Percentiles rank a stretch among this genome's conserved stretches.
Conservation (phyloP, 1,284 basidiomycete genomes). For the Peniophora sp. region DNA sequence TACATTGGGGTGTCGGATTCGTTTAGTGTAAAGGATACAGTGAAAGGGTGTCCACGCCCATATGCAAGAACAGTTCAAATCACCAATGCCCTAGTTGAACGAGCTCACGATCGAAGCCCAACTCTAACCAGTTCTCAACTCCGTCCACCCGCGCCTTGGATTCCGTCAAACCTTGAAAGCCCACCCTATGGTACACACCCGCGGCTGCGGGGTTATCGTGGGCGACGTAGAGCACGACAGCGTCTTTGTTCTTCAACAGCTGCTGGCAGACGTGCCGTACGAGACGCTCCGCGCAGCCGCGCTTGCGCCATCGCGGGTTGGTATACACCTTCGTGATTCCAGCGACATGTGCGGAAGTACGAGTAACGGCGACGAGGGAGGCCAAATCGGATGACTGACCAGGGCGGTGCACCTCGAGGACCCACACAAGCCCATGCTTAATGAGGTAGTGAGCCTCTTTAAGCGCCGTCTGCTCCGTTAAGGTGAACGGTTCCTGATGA, state of each 20-base stretch:
- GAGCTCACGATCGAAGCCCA: conserved; percentile 44
- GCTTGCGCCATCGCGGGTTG: conserved; percentile 36
- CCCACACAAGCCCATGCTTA: conserved; percentile 45
- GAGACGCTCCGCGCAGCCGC: conserved; percentile 49
- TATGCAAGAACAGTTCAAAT: neutral
- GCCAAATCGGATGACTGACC: conserved; percentile 33
- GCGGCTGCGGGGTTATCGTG: conserved; percentile 44
- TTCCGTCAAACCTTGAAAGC: conserved; percentile 43
- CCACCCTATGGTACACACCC: conserved; percentile 52
- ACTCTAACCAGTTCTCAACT: conserved; percentile 51
- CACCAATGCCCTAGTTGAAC: conserved; percentile 57
- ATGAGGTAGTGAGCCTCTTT: conserved; percentile 48
- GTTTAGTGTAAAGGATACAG: too few relatives aligned
- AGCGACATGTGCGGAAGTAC: conserved; percentile 41
- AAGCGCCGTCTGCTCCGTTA: conserved; percentile 32
- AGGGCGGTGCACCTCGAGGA: conserved; percentile 34
- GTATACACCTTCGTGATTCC: conserved; percentile 65
- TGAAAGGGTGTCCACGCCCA: neutral
- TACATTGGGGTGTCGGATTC: too few relatives aligned
- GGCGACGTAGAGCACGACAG: conserved; percentile 47
- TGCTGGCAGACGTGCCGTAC: conserved; percentile 42
- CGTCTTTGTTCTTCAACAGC: conserved; percentile 27
- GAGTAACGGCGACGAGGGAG: conserved; percentile 57
- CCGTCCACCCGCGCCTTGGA: conserved; percentile 24
- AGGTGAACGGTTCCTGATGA: conserved; percentile 43